Evolutionary conservation across 2,329 filamentous ascomycete genomes (phyloP).

Genomic region (Epichloe sibirici): DNA sequence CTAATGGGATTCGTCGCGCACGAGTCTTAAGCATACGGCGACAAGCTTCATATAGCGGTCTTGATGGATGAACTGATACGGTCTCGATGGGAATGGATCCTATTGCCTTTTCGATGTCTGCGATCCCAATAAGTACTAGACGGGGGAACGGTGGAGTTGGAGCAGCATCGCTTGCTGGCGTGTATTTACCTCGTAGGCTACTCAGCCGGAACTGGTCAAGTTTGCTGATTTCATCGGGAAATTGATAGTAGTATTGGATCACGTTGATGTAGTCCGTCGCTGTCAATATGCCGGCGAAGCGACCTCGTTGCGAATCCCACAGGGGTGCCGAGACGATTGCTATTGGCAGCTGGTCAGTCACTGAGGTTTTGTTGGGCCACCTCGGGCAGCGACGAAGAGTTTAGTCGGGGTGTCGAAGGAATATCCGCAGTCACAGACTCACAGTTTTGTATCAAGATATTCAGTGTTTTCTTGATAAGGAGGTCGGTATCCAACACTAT

Average conservation of each 20-base stretch:
- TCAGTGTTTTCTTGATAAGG: constrained; percentile 92
- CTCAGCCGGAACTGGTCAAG: constrained; percentile 90
- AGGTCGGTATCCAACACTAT: constrained; percentile 92
- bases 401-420: not conserved
- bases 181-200: constrained; percentile 66
- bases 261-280: constrained; percentile 98
- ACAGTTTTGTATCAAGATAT: constrained; percentile 95
- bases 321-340: constrained; percentile 94
- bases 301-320: constrained; percentile 89
- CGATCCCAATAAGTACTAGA: constrained; percentile 9
- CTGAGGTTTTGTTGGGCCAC: too few relatives aligned
- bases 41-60: constrained; percentile 88
- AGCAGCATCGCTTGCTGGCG: not conserved
- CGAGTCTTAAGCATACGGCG: constrained; percentile 88
- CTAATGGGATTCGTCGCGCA: constrained; percentile 82
- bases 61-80: constrained; percentile 84
- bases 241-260: constrained; percentile 98
- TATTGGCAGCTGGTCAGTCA: constrained; percentile 23
- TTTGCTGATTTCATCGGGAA: constrained; percentile 76
- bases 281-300: constrained; percentile 87
- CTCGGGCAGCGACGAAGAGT: not conserved
- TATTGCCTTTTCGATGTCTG: constrained; percentile 92
- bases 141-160: not conserved
- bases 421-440: constrained; percentile 12
- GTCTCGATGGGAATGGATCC: constrained; percentile 87